Evolutionary conservation across 2,329 filamentous ascomycete genomes (phyloP), one percentile per base, ranked within the genome.

Genomic region (Byssothecium circinans): DNA sequence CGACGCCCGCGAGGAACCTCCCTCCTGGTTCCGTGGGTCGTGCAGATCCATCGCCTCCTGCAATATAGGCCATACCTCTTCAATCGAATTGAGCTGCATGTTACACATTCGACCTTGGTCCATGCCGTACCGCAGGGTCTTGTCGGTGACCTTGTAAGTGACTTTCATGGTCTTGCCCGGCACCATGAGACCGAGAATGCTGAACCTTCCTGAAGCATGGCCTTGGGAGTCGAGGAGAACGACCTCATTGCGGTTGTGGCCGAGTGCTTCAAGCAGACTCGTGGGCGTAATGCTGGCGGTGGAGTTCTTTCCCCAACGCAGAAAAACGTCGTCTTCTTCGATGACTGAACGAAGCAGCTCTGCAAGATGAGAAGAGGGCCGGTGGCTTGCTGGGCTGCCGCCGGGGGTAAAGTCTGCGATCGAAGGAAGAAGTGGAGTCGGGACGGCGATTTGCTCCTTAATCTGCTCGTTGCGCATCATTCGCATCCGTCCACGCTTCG

Each of bases 141-240:
- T 35, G 32, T 52, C 39, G 40, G 37, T 43, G 14, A 43, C 42
- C 32, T 33, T 45, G 33, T 52, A 52, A 8, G 50, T 49, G 33
- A 52, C 30, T 19, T 46, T 49, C 14, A 49, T 22, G 8, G 45
- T 52, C 37, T 49, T 36, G 20, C 25, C 39, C 6, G 50, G 46
- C 18, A 47, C 33, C 12, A 47, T 33, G 8, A 52, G 19, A 2
- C 50, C 50, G 10, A 52, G 23, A 18, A 52, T 41, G 27, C 46
- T 52, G 34, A 43, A 52, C 10, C 42, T 42, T 5, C 50, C 50
- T 18, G 39, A 39, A 12, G 29, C 22, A 29, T 52, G 50, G 18
- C 41, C 41, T 38, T 52, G 50, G 8, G 50, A 52, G 35, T 52
- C 50, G 3, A 52, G 42, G 10, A 52, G 20, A 7, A 52, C 40